Base-by-base conservation (phyloP, 305 asterid genomes). In the Solanum hybrid region DNA sequence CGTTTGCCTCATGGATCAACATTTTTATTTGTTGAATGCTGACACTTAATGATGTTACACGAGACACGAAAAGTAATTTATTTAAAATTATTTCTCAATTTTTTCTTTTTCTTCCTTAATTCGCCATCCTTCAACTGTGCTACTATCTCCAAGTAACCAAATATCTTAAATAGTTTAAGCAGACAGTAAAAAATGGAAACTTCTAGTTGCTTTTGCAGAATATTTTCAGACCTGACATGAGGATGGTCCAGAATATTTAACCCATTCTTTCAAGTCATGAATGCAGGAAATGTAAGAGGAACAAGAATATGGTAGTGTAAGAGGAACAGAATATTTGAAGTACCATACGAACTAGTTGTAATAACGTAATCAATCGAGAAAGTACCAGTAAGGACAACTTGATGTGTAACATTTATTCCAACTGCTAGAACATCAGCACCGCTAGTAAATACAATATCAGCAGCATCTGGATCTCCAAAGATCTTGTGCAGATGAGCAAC, bases 391-490 rank as follows among this genome's bases (percentile, higher is more conserved):
- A 97, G 93, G 90, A 97, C 89, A 91, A 97, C 99, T 94, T 96
- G 99, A 93, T 96, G 99, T 36, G 99, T 97, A 90, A 97, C 96
- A 89, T 97, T 97, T 86, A 96, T 91, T 90, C 99, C 99, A 87
- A 97, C 93, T 79, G 99, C 99, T 89, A 97, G 93, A 91, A 97
- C 90, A 94, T 97, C 98, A 94, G 99, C 99, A 88, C 99, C 99
- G 90, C 99, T 94, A 33, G 99, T 95, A 93, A 97, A 96, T 51
- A 97, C 99, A 91, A 96, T 91, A 94, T 97, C 99, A 39, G 99
- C 99, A 72, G 99, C 99, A 90, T 97, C 98, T 37, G 99, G 99
- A 93, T 97, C 99, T 93, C 99, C 99, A 90, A 94, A 96, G 82
- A 97, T 95, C 99, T 97, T 90, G 89, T 70, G 86, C 90, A 93